Conservation (phyloP, 2,329 filamentous ascomycete genomes). For the Madurella mycetomatis region DNA sequence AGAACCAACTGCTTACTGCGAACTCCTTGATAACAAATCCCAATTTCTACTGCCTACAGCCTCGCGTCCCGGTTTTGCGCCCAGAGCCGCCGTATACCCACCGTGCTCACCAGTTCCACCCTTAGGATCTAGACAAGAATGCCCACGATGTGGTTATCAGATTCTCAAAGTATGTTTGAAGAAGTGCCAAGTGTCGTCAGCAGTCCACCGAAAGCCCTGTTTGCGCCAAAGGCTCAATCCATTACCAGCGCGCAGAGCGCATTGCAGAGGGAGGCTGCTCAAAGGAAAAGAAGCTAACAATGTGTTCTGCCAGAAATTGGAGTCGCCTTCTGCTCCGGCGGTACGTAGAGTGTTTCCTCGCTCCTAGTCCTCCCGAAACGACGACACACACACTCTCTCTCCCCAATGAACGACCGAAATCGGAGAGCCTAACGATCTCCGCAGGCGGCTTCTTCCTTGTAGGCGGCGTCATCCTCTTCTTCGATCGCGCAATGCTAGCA, state of each 20-base stretch:
- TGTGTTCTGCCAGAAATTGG: conserved; percentile 70
- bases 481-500: conserved; percentile 94
- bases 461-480: conserved; percentile 92
- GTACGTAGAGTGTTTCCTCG: conserved; percentile 53
- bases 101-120: neutral
- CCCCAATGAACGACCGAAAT: neutral
- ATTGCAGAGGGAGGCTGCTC: conserved; percentile 13
- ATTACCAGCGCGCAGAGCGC: neutral
- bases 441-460: conserved; percentile 91
- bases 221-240: conserved; percentile 1
- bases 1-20: no score
- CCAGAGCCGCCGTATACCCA: neutral
- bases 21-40: neutral
- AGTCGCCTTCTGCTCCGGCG: conserved; percentile 94
- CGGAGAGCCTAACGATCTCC: conserved; percentile 23
- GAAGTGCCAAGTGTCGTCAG: neutral
- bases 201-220: neutral
- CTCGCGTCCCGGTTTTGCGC: neutral
- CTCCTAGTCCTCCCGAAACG: no score
- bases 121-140: conserved; percentile 41
- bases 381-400: no score
- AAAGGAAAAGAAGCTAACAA: conserved; percentile 25
- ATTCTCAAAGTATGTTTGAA: conserved; percentile 76
- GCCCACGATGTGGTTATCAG: conserved; percentile 94
- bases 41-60: neutral